phyloP scores from a whole-genome alignment of 371 early-diverging fungal genomes.

The Mortierella sp. region DNA sequence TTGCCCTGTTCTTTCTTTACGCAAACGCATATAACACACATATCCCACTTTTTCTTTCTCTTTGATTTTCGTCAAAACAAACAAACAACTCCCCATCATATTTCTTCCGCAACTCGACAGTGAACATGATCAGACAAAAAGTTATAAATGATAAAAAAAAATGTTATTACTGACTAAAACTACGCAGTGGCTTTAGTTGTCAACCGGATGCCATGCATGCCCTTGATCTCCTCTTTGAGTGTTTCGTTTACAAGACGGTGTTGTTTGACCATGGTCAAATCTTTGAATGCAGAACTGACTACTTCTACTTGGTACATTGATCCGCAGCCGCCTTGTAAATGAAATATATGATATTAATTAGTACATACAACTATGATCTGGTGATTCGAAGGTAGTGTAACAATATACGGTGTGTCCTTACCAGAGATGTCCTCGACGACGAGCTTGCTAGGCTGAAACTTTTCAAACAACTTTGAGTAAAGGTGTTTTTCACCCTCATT shows the following conservation, averaged over 20 bases:
- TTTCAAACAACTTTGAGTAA: conserved; percentile 76
- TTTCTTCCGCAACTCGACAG: no score
- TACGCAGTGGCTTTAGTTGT: conserved; percentile 51
- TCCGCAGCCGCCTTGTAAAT: conserved; percentile 87
- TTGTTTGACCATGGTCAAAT: conserved; percentile 84
- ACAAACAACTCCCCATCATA: no score
- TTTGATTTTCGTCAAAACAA: no score
- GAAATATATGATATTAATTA: no score
- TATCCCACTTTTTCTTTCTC: neutral
- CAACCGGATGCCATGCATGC: conserved; percentile 90
- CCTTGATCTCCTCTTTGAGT: conserved; percentile 90
- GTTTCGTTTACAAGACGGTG: conserved; percentile 90
- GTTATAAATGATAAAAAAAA: neutral
- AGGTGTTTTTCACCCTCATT: conserved; percentile 81
- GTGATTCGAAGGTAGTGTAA: no score
- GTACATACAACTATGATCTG: no score
- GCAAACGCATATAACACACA: neutral
- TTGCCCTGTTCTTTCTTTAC: neutral
- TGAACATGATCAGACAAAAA: neutral
- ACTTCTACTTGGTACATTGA: conserved; percentile 94
- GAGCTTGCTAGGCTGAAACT: conserved; percentile 78
- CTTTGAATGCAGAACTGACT: conserved; percentile 81
- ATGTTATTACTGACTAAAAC: neutral
- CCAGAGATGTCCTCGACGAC: conserved; percentile 89
- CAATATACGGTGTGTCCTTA: conserved; percentile 26